These are phyloP conservation scores for Diddensiella transvaalensis DNA, from an alignment of 805 yeast species.

Conservation along the genomic window DNA sequence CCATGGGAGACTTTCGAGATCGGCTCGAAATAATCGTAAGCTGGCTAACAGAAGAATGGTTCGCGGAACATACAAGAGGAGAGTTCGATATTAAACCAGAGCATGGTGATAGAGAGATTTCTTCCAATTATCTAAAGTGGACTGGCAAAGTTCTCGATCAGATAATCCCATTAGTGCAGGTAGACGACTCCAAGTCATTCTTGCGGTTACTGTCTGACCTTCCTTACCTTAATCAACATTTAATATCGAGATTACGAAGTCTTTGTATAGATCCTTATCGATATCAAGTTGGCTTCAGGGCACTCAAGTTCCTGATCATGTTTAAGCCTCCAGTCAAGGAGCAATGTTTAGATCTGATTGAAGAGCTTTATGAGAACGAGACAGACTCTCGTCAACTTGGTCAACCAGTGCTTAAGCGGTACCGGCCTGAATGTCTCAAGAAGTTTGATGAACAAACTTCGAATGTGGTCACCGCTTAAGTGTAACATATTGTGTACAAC, in stretches of 20 bases:
- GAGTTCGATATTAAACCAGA: conserved; percentile 9
- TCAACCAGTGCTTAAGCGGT: conserved; percentile 28
- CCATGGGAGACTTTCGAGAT: conserved; percentile 65
- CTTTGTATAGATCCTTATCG: conserved; percentile 85
- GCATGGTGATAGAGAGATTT: conserved; percentile 23
- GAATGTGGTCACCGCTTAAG: not conserved
- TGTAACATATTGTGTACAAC: too few relatives aligned
- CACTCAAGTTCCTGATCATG: conserved; percentile 76
- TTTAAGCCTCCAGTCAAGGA: conserved; percentile 81
- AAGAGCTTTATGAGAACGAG: conserved; percentile 28
- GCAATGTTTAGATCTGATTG: conserved; percentile 36
- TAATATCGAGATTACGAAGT: conserved; percentile 64
- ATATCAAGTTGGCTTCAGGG: conserved; percentile 72
- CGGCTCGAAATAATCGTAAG: conserved; percentile 74
- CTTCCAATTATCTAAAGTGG: conserved; percentile 56
- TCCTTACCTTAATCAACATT: conserved; percentile 63
- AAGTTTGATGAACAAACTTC: not conserved
- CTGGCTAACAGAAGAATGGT: conserved; percentile 97
- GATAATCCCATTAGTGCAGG: conserved; percentile 79
- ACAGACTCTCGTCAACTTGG: conserved; percentile 20
- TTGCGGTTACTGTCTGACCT: conserved; percentile 82
- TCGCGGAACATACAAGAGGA: conserved; percentile 42
- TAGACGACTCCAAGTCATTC: conserved; percentile 73
- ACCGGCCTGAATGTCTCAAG: conserved; percentile 25
- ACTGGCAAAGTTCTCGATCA: conserved; percentile 69